A percentile compares a stretch with the other conserved stretches of the same genome.
phyloP scores from a whole-genome alignment of 176 grass and related monocot genomes.

The Tillandsia leiboldiana region DNA sequence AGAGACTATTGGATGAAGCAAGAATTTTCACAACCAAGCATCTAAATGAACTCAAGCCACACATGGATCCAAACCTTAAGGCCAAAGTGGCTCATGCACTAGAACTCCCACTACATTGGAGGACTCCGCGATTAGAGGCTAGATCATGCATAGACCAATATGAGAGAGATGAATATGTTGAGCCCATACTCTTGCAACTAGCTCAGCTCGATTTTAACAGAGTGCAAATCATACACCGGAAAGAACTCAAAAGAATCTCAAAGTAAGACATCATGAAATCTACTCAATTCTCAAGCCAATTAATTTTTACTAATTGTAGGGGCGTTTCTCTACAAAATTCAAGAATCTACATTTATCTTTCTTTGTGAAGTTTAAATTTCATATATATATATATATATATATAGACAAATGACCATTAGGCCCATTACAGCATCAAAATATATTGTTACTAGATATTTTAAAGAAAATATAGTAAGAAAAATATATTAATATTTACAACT shows the following conservation, averaged over 20 bases:
- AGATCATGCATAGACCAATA: conserved; percentile 36
- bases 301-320: background rate
- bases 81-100: conserved; percentile 12
- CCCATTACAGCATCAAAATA: no score
- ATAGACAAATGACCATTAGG: no score
- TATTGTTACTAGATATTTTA: no score
- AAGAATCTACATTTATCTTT: no score
- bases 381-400: no score
- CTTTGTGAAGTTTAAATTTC: no score
- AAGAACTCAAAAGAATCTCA: conserved; percentile 18
- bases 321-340: no score
- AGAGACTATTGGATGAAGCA: conserved; percentile 21
- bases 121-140: conserved; percentile 22
- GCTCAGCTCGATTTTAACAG: conserved; percentile 35
- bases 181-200: conserved; percentile 20
- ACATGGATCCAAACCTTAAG: background rate
- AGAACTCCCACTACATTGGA: conserved; percentile 27
- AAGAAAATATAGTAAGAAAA: no score
- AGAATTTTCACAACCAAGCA: conserved; percentile 8
- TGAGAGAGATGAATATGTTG: background rate
- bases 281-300: background rate
- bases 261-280: conserved; percentile 8
- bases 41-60: background rate
- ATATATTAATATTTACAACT: no score
- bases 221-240: conserved; percentile 26